Percentiles rank a stretch among this genome's conserved stretches.
Conservation (phyloP, 108 stramenopile genomes). For the Schizochytrium sp. region DNA sequence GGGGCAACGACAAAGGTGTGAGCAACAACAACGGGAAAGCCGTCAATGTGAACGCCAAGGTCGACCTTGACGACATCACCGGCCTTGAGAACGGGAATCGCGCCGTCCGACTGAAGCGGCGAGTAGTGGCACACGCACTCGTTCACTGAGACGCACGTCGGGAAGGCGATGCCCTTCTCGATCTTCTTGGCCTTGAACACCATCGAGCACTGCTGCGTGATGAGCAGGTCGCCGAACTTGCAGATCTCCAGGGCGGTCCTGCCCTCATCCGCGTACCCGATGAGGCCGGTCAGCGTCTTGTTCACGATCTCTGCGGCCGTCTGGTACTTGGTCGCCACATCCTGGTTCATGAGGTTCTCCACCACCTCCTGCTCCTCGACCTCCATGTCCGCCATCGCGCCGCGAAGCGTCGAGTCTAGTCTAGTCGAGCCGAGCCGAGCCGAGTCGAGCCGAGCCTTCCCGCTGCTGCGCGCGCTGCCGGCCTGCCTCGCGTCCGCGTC, state of each 20-base stretch:
- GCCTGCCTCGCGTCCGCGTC: no score
- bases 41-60: slow-evolving; percentile 97
- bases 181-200: slow-evolving; percentile 76
- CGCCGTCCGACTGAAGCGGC: slow-evolving; percentile 77
- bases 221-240: slow-evolving; percentile 50
- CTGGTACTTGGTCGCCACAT: slow-evolving; percentile 93
- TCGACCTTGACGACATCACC: slow-evolving; percentile 99
- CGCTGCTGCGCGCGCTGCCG: no score
- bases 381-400: slow-evolving; percentile 20
- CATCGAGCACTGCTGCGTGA: slow-evolving; percentile 51
- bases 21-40: slow-evolving; percentile 91
- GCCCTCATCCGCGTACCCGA: slow-evolving; percentile 75
- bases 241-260: slow-evolving; percentile 81
- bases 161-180: slow-evolving; percentile 95
- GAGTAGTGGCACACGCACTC: slow-evolving; percentile 92
- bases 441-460: no score
- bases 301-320: slow-evolving; percentile 97
- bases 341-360: slow-evolving; percentile 28
- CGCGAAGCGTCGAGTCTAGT: background rate
- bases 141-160: slow-evolving; percentile 96
- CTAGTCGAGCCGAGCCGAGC: no score
- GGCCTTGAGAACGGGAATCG: slow-evolving; percentile 52
- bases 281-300: slow-evolving; percentile 72
- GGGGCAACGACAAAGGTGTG: slow-evolving; percentile 78
- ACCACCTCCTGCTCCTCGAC: slow-evolving; percentile 37